phyloP scores from a whole-genome alignment of 768 basidiomycete species.

The Boletus rufocinnamomeus region DNA sequence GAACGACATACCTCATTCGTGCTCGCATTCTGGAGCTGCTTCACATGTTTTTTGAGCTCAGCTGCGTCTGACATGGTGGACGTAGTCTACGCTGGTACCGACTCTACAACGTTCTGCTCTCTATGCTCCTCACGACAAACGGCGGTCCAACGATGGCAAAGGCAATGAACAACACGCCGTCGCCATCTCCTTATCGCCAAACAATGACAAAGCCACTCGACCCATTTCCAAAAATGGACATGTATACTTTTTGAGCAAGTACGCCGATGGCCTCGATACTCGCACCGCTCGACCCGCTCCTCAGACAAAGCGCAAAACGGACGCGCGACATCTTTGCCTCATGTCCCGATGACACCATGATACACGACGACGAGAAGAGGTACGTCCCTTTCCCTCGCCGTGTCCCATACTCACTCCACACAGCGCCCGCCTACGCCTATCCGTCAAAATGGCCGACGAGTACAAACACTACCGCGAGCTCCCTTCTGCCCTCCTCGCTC shows the following conservation, averaged over 20 bases:
- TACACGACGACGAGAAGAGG: constrained; percentile 72
- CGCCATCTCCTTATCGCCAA: constrained; percentile 11
- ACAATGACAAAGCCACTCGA: constrained; percentile 17
- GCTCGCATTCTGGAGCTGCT: constrained; percentile 69
- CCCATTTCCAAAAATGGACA: constrained; percentile 12
- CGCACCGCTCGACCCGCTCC: constrained; percentile 66
- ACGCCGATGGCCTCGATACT: constrained; percentile 40
- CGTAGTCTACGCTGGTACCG: constrained; percentile 25
- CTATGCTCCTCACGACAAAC: not conserved
- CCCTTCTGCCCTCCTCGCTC: constrained; percentile 75
- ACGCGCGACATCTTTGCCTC: no score
- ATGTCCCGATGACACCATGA: no score
- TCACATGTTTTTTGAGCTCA: constrained; percentile 80
- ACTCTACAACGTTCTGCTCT: constrained; percentile 4
- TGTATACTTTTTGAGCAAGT: no score
- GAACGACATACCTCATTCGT: constrained; percentile 53
- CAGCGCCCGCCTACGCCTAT: constrained; percentile 66
- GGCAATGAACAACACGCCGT: not conserved
- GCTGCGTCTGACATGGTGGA: constrained; percentile 38
- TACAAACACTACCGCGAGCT: constrained; percentile 85
- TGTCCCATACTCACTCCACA: not conserved
- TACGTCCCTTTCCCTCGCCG: constrained; percentile 29
- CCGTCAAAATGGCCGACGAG: constrained; percentile 88
- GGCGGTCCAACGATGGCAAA: no score
- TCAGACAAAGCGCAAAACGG: constrained; percentile 40